Base-by-base conservation (phyloP, 345 rosid genomes). In the Limnanthes douglasii region DNA sequence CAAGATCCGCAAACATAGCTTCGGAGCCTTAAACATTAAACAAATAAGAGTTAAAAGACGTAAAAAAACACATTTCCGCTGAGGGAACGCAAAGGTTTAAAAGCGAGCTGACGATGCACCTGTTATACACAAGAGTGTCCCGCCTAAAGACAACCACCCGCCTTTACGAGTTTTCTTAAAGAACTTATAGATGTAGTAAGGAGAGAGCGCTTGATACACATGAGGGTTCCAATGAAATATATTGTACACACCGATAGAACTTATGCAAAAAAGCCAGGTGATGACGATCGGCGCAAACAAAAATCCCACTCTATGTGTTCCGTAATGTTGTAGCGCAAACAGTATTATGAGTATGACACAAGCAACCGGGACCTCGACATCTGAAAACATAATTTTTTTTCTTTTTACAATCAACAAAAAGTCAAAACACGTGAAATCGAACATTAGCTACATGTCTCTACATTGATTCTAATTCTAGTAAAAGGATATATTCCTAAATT, bases 91-190 rank as follows among this genome's bases (percentile, higher is more conserved):
- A 18, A 2, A 7, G 6, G 4, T 43, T 0, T 27, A n/a, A n/a
- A n/a, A n/a, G n/a, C n/a, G n/a, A n/a, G 2, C 24, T 5, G 23
- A 15, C 34, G 18, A 22, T 18, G 21, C 56, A 80, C 98, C 98
- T 14, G 98, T 90, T 58, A 90, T 84, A 41, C 96, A 90, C 46
- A 90, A 34, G 39, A 90, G 67, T 56, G 84, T 90, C 52, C 98
- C 98, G 15, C 96, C 98, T 41, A 90, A 63, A 51, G 98, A 90
- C 96, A 80, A 84, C 95, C 95, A 90, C n/a, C 98, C 98, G n/a
- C 81, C 66, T 59, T 54, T 69, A 42, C 54, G 78, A 32, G 98
- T 90, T 54, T 90, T 84, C 62, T 61, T 84, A 38, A 90, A 54
- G 59, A 90, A 90, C 51, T 72, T 84, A 50, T 69, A 72, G 73